Base-by-base conservation (phyloP, 2,329 filamentous ascomycete genomes). In the Penicillium hordei region DNA sequence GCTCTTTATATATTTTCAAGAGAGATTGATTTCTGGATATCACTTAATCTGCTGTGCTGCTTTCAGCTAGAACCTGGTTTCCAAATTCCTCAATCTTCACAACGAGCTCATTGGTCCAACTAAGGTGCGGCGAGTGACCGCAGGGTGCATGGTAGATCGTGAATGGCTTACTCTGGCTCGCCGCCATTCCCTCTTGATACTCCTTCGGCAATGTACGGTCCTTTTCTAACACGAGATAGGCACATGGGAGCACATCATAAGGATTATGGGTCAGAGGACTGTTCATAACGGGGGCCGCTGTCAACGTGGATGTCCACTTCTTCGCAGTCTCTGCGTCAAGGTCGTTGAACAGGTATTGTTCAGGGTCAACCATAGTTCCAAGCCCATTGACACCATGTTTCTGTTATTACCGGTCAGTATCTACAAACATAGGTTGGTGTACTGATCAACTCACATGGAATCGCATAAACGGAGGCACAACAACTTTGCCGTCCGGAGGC, bases 51-150 rank as follows among this genome's bases (percentile, higher is more conserved):
- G 39, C 7, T 8, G 17, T 29, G 50, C 27, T 12, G 15, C 23
- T 15, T 45, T 39, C n/a, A 39, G 10, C 25, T 25, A 56, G n/a
- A 29, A 36, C 45, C 19, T 45, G n/a, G 0, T 19, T 31, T 19
- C 34, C 53, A 46, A 74, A 73, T 25, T 68, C 63, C 40, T 65
- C 52, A 1, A 68, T 54, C 4, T 55, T 69, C 13, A 57, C 58
- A 12, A 68, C 66, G 0, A 72, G 45, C 0, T 62, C 68, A 8
- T 62, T 53, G 4, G 66, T 73, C 72, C 70, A 73, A 29, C 65
- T 73, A 7, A 75, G 45, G 53, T 72, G 68, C 12, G 71, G 70
- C 4, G 68, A 74, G 51, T 74, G 72, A 4, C 70, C 70, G 7
- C 68, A 46, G 0, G 65, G 56, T 0, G 64, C 67, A 21, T 42